Evolutionary conservation across 2,329 filamentous ascomycete species (phyloP), one percentile per base, ranked within the genome.

Genomic region (Cladosporium sp.): DNA sequence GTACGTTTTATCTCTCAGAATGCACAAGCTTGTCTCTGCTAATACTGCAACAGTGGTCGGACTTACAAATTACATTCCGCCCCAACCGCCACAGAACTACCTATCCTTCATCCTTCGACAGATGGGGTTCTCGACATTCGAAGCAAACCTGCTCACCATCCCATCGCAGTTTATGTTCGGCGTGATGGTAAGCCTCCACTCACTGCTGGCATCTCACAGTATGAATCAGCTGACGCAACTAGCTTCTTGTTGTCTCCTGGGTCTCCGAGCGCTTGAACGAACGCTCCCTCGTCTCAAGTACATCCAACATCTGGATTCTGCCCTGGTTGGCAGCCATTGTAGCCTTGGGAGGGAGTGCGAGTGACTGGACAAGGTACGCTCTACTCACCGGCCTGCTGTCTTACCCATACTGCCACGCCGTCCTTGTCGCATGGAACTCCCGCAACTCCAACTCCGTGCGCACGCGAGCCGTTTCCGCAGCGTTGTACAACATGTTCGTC

Each of bases 91-190:
- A 1, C 71, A 72, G 3, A 69, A 67, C 18, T 85, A 84, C 53
- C 70, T 86, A 4, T 81, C 83, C 0, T 72, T 83, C 46, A 59
- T 57, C 48, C 38, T 57, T 3, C 49, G 55, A 32, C 43, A 55
- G 15, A 55, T 59, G 59, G 56, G 55, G 3, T 58, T 54, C 65
- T 42, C 46, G 8, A 32, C 36, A 2, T 83, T 86, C 64, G 68
- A 80, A 18, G 75, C 81, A 1, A 86, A 86, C 59, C 62, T 86
- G 29, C 72, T 86, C 4, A 76, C 77, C 0, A 85, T 86, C n/a
- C 67, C 77, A 53, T 65, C 60, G 2, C 53, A 59, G 25, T 61
- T 54, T 49, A 38, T 57, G 50, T 60, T 56, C 29, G 55, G 55
- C 5, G 53, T 57, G 4, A 56, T 58, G 35, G 41, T 64, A 18